Percentiles rank a stretch among this genome's conserved stretches.
phyloP scores from a whole-genome alignment of 2,329 filamentous ascomycete genomes.

The Penicillium sp. region DNA sequence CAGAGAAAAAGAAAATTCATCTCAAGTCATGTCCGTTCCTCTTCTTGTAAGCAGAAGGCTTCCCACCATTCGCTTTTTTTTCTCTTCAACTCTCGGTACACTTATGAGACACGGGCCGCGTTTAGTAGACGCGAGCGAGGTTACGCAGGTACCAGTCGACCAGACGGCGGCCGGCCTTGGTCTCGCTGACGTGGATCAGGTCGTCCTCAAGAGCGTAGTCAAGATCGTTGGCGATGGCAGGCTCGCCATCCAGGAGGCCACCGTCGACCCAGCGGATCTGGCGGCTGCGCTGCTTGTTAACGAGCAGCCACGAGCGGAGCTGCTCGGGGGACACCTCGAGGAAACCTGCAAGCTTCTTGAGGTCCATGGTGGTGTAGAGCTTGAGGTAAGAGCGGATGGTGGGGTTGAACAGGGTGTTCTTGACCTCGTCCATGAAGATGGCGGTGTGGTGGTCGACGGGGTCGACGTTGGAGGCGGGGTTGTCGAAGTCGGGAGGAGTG shows the following conservation, averaged over 20 bases:
- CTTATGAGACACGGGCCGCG: slow-evolving; percentile 7
- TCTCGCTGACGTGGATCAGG: slow-evolving; percentile 95
- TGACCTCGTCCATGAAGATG: slow-evolving; percentile 99
- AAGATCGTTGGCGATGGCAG: slow-evolving; percentile 85
- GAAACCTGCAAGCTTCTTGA: slow-evolving; percentile 96
- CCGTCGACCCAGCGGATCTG: slow-evolving; percentile 91
- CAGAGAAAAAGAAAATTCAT: slow-evolving; percentile 22
- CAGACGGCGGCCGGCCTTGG: slow-evolving; percentile 91
- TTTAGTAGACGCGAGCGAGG: slow-evolving; percentile 83
- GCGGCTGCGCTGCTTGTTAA: slow-evolving; percentile 97
- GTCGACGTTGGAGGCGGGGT: slow-evolving; percentile 90
- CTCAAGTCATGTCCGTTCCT: slow-evolving; percentile 24
- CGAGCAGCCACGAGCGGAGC: slow-evolving; percentile 81
- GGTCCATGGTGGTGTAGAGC: slow-evolving; percentile 98
- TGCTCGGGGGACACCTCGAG: slow-evolving; percentile 94
- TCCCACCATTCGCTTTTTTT: slow-evolving; percentile 17
- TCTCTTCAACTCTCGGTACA: slow-evolving; percentile 13
- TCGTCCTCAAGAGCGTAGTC: slow-evolving; percentile 97
- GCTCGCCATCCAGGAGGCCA: slow-evolving; percentile 80
- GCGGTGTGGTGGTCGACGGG: slow-evolving; percentile 93
- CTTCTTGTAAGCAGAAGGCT: slow-evolving; percentile 18
- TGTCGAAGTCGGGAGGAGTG: slow-evolving; percentile 93
- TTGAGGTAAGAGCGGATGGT: slow-evolving; percentile 98
- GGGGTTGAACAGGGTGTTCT: slow-evolving; percentile 96
- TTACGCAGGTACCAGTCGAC: slow-evolving; percentile 99